Evolutionary conservation across 2,329 filamentous ascomycete genomes (phyloP), one percentile per base, ranked within the genome.

Genomic region (Fusarium cicatricum): DNA sequence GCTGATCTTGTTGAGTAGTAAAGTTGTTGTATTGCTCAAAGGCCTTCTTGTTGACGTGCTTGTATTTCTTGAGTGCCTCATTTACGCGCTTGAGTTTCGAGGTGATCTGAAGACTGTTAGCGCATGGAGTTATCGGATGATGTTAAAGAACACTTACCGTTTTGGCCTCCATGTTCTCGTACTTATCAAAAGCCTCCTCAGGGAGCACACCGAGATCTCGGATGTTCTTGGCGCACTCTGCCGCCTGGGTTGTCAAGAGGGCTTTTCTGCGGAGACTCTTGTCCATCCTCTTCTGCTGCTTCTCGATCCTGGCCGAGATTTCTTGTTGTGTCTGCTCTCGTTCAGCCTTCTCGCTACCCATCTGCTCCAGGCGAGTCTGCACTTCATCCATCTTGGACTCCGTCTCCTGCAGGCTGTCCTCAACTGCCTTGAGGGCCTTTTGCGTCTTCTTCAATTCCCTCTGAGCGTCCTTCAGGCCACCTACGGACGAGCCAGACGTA

Each of bases 11-110:
- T 75, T 97, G 92, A 44, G 88, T 90, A 8, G 94, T 97, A 74
- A 98, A 99, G 77, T 89, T 96, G 78, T 94, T 96, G 80, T 98
- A 99, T 74, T 99, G 95, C 76, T 99, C 96, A 72, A 98, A 97
- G 0, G 95, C 95, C 78, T 99, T 98, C 79, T 98, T 99, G 84
- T 99, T 99, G 78, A 99, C 93, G 70, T 97, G 92, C 50, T 92
- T 92, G 78, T 95, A 98, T 73, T 97, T 97, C 78, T 98, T 98
- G 49, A 98, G 82, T 0, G 90, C 88, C 67, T 97, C 91, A 61
- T 96, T 96, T 70, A 94, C 92, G 70, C 93, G 96, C 77, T 95
- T 92, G 19, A 98, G 85, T 52, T 89, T 88, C 34, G 78, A 79
- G n/a, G 80, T 79, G 55, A 86, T 85, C 81, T 86, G 58, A 5